Conservation (phyloP, 352 stramenopile species). For the Phytopythium delawarense region DNA sequence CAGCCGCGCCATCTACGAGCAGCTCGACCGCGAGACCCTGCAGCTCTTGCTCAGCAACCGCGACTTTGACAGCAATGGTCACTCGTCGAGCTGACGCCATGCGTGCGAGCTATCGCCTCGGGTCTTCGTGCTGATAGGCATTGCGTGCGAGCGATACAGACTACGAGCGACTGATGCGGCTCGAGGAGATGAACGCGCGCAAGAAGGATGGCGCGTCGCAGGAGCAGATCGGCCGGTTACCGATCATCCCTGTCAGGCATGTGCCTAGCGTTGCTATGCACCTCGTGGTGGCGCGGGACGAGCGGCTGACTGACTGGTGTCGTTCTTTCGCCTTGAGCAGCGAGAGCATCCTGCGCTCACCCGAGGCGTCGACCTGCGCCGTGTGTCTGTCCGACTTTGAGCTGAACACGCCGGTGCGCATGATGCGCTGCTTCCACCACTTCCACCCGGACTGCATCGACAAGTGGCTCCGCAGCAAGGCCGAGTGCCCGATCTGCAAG, state of each 20-base stretch:
- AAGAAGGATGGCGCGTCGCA: conserved; percentile 47
- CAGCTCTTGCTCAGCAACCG: conserved; percentile 60
- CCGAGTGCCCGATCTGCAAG: conserved; percentile 76
- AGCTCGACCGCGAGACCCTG: conserved; percentile 56
- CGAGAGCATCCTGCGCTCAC: conserved; percentile 49
- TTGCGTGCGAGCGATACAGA: conserved; percentile 18
- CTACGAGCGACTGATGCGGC: conserved; percentile 64
- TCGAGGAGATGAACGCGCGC: conserved; percentile 54
- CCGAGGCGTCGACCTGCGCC: conserved; percentile 48
- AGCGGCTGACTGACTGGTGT: not conserved
- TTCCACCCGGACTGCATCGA: conserved; percentile 79
- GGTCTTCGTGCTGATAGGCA: too few species aligned
- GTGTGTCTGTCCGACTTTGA: conserved; percentile 64
- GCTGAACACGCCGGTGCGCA: conserved; percentile 34
- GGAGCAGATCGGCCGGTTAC: conserved; percentile 56
- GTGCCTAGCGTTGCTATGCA: conserved; percentile 8
- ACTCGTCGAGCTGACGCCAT: not conserved
- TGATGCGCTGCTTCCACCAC: conserved; percentile 78
- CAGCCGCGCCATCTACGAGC: conserved; percentile 61
- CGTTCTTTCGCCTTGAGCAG: conserved; percentile 14
- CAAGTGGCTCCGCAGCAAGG: conserved; percentile 66
- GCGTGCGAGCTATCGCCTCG: too few species aligned
- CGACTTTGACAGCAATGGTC: conserved; percentile 63
- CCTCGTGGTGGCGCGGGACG: not conserved
- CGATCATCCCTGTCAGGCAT: conserved; percentile 57